These are phyloP conservation scores for Astraeus odoratus DNA, from an alignment of 768 basidiomycete species.

Conservation along the genomic window DNA sequence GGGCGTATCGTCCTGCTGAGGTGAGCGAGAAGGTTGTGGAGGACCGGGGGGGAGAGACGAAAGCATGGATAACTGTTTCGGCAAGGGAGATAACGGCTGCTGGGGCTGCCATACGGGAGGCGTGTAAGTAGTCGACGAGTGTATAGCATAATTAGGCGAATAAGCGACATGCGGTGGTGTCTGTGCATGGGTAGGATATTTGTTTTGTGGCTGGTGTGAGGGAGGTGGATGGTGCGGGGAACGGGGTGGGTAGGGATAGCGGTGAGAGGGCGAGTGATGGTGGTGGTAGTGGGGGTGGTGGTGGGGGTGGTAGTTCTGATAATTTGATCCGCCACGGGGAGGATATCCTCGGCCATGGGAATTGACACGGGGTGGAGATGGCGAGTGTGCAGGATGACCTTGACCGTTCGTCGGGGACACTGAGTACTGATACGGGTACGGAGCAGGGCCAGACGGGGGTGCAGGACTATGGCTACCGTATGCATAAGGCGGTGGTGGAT, in stretches of 20 bases:
- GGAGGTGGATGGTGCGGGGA: constrained; percentile 22
- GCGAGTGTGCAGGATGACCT: constrained; percentile 28
- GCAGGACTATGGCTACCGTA: constrained; percentile 18
- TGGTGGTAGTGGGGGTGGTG: constrained; percentile 27
- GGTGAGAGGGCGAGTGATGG: constrained; percentile 26
- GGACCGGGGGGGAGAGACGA: constrained; percentile 16
- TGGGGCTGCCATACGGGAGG: constrained; percentile 42
- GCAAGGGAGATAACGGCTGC: constrained; percentile 48
- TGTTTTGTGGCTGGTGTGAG: constrained; percentile 8
- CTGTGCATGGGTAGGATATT: constrained; percentile 23
- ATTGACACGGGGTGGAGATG: constrained; percentile 31
- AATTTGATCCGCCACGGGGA: constrained; percentile 32
- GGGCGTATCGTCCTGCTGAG: not conserved
- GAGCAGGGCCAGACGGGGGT: constrained; percentile 24
- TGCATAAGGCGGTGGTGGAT: constrained; percentile 23
- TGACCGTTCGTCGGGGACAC: constrained; percentile 36
- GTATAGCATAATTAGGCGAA: constrained; percentile 18
- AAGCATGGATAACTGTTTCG: constrained; percentile 57
- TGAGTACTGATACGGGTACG: constrained; percentile 34
- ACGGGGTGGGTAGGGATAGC: constrained; percentile 26
- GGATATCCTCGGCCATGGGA: constrained; percentile 30
- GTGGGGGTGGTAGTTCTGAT: constrained; percentile 31
- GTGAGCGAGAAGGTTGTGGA: constrained; percentile 1
- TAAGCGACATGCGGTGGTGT: constrained; percentile 35
- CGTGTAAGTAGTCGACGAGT: constrained; percentile 26